Percentiles rank a stretch among this genome's conserved stretches.
phyloP scores from a whole-genome alignment of 345 rosid species.

The Syzygium aqueum region DNA sequence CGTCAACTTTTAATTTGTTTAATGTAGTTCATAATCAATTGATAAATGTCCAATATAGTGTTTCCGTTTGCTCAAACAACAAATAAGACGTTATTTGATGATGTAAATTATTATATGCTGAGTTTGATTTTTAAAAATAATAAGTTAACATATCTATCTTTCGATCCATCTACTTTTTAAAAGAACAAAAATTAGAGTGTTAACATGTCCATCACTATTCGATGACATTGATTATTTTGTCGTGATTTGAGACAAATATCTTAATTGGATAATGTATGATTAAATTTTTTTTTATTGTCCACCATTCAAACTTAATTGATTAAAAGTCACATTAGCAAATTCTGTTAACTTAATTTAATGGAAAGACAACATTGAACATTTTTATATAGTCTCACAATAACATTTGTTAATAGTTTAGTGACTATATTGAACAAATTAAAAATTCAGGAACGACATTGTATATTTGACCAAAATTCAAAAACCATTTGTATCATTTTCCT shows the following conservation, averaged over 20 bases:
- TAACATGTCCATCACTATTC: not conserved
- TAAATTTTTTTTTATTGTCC: not conserved
- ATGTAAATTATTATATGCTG: not conserved
- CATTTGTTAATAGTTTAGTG: not conserved
- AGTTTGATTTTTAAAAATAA: not conserved
- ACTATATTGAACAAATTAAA: not conserved
- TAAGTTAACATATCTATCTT: not conserved
- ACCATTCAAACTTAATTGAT: not conserved
- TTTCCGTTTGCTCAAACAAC: fast-evolving
- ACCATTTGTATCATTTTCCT: not conserved
- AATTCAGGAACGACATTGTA: not conserved
- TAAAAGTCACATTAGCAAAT: not conserved
- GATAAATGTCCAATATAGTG: not conserved
- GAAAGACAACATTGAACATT: not conserved
- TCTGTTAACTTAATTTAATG: not conserved
- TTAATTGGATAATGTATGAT: not conserved
- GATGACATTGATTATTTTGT: not conserved
- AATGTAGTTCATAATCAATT: not conserved
- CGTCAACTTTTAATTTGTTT: not conserved
- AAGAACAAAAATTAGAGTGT: not conserved
- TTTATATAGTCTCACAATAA: not conserved
- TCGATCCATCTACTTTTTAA: too few species aligned
- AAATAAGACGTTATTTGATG: not conserved
- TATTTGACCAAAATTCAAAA: not conserved
- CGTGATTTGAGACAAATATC: not conserved